Percentiles rank a stretch among this genome's conserved stretches.
Evolutionary conservation across 768 basidiomycete species (phyloP).

Genomic region (Boletus subcaerulescens): DNA sequence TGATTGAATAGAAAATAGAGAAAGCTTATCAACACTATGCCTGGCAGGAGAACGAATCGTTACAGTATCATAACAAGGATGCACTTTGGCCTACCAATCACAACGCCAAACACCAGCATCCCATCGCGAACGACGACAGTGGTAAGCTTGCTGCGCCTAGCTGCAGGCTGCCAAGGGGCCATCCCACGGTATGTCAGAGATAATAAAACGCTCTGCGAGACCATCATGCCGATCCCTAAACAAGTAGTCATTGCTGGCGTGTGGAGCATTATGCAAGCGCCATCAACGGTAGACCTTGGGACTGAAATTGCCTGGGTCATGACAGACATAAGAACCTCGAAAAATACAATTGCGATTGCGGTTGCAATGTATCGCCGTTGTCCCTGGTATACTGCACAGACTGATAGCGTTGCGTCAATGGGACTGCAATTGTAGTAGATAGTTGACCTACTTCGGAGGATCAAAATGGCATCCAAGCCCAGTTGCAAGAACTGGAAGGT

Average conservation of each 20-base stretch:
- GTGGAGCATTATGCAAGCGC: slow-evolving; percentile 5
- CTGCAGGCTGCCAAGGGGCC: background rate
- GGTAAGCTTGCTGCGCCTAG: slow-evolving; percentile 15
- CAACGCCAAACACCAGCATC: slow-evolving; percentile 4
- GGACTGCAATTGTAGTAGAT: background rate
- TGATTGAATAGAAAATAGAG: slow-evolving; percentile 3
- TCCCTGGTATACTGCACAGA: slow-evolving; percentile 15
- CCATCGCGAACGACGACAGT: slow-evolving; percentile 17
- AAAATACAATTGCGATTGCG: slow-evolving; percentile 1
- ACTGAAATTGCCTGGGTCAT: background rate
- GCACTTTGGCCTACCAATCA: slow-evolving; percentile 9
- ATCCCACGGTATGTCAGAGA: slow-evolving; percentile 17
- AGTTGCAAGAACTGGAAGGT: slow-evolving; percentile 14
- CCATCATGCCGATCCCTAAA: slow-evolving; percentile 1
- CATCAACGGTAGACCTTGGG: slow-evolving; percentile 6
- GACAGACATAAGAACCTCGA: background rate
- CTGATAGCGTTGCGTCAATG: background rate
- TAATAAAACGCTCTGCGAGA: slow-evolving; percentile 15
- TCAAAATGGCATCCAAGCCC: slow-evolving; percentile 11
- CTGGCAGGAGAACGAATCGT: slow-evolving; percentile 1
- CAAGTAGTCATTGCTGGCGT: background rate
- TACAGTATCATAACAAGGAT: background rate
- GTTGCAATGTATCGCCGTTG: background rate
- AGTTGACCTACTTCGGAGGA: slow-evolving; percentile 20
- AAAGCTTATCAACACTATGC: background rate